Conservation (phyloP, 2,329 filamentous ascomycete genomes). For the Xylaria multiplex region DNA sequence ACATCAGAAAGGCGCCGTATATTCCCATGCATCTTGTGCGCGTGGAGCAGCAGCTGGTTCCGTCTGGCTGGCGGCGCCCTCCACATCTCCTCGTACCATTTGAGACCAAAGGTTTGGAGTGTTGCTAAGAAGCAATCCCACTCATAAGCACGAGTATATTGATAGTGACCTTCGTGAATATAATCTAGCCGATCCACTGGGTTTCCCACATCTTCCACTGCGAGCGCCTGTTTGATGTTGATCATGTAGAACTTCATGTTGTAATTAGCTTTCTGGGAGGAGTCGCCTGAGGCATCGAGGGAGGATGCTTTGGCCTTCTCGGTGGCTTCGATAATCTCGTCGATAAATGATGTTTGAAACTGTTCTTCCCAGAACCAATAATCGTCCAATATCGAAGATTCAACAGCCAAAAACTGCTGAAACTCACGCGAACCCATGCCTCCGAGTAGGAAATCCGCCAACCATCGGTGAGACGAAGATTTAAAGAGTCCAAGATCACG, state of each 20-base stretch:
- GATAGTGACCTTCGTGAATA: too few species aligned
- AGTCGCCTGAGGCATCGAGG: not conserved
- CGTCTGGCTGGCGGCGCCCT: not conserved
- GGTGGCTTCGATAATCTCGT: not conserved
- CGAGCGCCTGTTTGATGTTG: not conserved
- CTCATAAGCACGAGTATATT: too few species aligned
- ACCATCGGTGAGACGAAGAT: not conserved
- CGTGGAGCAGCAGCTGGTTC: not conserved
- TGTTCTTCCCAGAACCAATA: not conserved
- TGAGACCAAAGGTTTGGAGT: slow-evolving; percentile 2
- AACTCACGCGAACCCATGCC: not conserved
- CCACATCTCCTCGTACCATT: not conserved
- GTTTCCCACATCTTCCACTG: not conserved
- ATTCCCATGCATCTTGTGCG: not conserved
- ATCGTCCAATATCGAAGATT: not conserved
- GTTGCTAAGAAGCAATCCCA: not conserved
- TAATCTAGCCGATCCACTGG: too few species aligned
- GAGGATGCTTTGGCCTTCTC: not conserved
- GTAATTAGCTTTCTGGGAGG: too few species aligned
- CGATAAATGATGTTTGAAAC: not conserved
- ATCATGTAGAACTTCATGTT: not conserved
- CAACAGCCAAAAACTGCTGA: not conserved
- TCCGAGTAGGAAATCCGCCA: not conserved
- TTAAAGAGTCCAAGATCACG: too few species aligned
- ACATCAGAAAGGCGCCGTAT: too few species aligned